phyloP scores from a whole-genome alignment of 306 rosid genomes.

The apple (Malus domestica) region ASM211411v1 NC_041793.1:33466501-33467000 shows the following conservation, averaged over 20 bases:
- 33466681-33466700: not conserved
- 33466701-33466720: not conserved
- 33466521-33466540: conserved; percentile 5
- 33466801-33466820: not conserved
- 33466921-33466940: conserved; percentile 8
- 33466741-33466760: too few relatives aligned
- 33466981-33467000: conserved; percentile 28
- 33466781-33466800: too few relatives aligned
- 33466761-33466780: not conserved
- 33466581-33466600: not conserved
- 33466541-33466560: conserved; percentile 4
- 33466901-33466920: not conserved
- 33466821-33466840: too few relatives aligned
- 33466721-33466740: too few relatives aligned
- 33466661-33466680: too few relatives aligned
- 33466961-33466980: conserved; percentile 10
- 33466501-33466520: conserved; percentile 33
- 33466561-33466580: not conserved
- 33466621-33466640: conserved; percentile 36
- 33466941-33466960: conserved; percentile 17
- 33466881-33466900: not conserved
- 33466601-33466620: conserved; percentile 26
- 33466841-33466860: too few relatives aligned
- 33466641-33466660: not conserved
- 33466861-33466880: not conserved